Conservation (phyloP, 352 stramenopile species). For the Globisporangium heterothallicum region DNA sequence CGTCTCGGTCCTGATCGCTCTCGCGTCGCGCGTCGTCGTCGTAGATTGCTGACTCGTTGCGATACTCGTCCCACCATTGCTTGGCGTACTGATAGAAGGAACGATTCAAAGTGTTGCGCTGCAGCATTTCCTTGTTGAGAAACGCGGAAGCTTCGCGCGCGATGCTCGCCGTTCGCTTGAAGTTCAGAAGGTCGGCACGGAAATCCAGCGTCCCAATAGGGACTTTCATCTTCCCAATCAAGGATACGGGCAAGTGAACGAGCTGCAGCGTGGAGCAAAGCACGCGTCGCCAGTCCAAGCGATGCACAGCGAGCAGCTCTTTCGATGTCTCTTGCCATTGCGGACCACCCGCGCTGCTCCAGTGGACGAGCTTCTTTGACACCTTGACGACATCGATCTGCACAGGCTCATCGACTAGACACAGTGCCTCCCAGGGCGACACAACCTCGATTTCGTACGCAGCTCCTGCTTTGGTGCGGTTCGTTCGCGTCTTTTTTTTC, state of each 20-base stretch:
- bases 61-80: slow-evolving; percentile 82
- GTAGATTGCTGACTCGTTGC: slow-evolving; percentile 22
- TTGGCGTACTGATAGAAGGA: slow-evolving; percentile 82
- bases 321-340: slow-evolving; percentile 39
- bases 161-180: slow-evolving; percentile 37
- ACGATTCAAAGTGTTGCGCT: slow-evolving; percentile 45
- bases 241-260: slow-evolving; percentile 61
- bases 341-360: slow-evolving; percentile 11
- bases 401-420: slow-evolving; percentile 53
- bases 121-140: slow-evolving; percentile 52
- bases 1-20: slow-evolving; percentile 13
- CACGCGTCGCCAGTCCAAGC: slow-evolving; percentile 72
- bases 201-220: slow-evolving; percentile 63
- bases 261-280: slow-evolving; percentile 66
- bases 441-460: slow-evolving; percentile 55
- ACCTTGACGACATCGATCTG: slow-evolving; percentile 62
- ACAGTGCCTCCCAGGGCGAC: slow-evolving; percentile 61
- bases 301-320: slow-evolving; percentile 63
- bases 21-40: slow-evolving; percentile 4
- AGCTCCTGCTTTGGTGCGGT: slow-evolving; percentile 16
- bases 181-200: slow-evolving; percentile 58
- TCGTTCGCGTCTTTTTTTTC: slow-evolving; percentile 20
- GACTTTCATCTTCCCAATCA: slow-evolving; percentile 65
- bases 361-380: slow-evolving; percentile 37
- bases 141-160: slow-evolving; percentile 35